Base-by-base conservation (phyloP, 192 early-diverging fungal species). In the Coemansia sp. region DNA sequence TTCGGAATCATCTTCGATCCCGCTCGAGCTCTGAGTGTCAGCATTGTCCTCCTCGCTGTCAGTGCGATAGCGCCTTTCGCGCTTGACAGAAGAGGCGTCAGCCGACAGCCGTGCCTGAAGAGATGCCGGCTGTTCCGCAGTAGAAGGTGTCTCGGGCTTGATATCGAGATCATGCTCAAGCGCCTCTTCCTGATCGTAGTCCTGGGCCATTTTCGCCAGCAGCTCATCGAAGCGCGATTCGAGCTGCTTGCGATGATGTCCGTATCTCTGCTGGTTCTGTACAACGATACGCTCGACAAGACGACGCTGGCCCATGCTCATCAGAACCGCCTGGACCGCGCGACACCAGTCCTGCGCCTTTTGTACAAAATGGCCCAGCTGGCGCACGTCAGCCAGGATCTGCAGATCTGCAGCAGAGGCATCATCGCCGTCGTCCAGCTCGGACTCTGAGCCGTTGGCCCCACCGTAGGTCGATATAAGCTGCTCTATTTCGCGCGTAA, bases 301-400 rank as follows among this genome's bases (percentile, higher is more conserved):
- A 1, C 65, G 42, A 4, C 53, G 34, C 35, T 67, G 65, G 39
- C 72, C 69, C 39, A 71, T 58, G 50, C 61, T 62, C 36, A 60
- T 55, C 35, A 81, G 52, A 24, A 81, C 61, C 25, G 78, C 78
- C 25, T 81, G 78, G 10, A 65, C 68, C 6, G 72, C 72, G 6
- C 57, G 60, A 50, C 72, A 74, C 78, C 78, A 81, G 35, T 58
- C 68, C 19, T 75, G 64, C 16, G 72, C 78, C 6, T 62, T 48
- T 58, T 75, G 68, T 56, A 81, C 71, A 61, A 81, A 81, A 35
- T 65, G 78, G 18, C 66, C 55, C 11, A 81, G 72, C 60, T 81
- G 78, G 10, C 72, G 72, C n/a, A 75, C 67, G 29, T 74, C 78
- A 0, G 69, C 72, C 23, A 81, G 35, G 27, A 71, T 71, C 32